Base-by-base conservation (phyloP, 2,329 filamentous ascomycete genomes). In the Chaetomium sp. region DNA sequence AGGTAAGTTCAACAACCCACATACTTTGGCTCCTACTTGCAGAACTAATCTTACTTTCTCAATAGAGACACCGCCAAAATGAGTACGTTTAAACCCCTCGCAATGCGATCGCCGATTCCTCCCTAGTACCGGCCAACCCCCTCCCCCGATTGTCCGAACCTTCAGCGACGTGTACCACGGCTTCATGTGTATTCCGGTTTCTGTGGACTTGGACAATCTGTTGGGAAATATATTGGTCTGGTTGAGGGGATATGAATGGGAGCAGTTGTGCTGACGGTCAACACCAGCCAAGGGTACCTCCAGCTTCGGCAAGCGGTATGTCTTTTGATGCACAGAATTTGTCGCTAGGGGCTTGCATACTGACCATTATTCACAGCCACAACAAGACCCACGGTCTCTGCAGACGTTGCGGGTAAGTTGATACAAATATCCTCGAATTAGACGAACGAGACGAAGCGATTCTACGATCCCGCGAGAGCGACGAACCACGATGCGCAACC, bases 321-420 rank as follows among this genome's bases (percentile, higher is more conserved):
- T 64, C 52, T 7, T 5, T 38, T 14, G 14, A 14, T 37, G 10
- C 34, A 27, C 35, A 38, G 11, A 7, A 19, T n/a, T 19, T 7
- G 2, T 40, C 43, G 41, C 34, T 10, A 33, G 5, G 5, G 27
- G 19, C 34, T 40, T 43, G 33, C n/a, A 38, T 49, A 44, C 58
- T 63, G 54, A 63, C 60, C 54, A 10, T 54, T 8, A 9, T 45
- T 54, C 34, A 71, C 67, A 86, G 90, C 85, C 90, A 95, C 84
- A 95, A 92, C 86, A 95, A 95, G 87, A 90, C 91, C 82, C 91
- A 96, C 86, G 91, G 87, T 76, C 81, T 96, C 78, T 96, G 91
- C 89, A 88, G 91, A 85, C 91, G 91, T 81, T 96, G 91, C 85
- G 91, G 90, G 64, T 94, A 79, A 84, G 88, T 90, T 70, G 64